Base-by-base conservation (phyloP, 1,139 yeast genomes). In the Blastobotrys proliferans region DNA sequence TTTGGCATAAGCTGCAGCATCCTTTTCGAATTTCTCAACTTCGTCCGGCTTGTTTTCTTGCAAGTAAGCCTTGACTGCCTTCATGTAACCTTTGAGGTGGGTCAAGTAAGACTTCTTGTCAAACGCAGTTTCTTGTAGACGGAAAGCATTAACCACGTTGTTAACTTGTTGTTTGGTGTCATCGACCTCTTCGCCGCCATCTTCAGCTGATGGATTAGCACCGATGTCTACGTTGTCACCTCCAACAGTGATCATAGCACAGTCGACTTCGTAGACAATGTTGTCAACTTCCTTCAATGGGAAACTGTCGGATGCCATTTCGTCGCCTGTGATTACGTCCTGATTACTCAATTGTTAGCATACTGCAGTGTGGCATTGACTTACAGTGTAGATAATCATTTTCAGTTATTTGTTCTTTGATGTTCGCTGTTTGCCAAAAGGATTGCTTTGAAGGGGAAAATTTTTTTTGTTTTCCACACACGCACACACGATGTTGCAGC, bases 161-260 rank as follows among this genome's bases (percentile, higher is more conserved):
- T 90, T 92, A 69, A 92, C 97, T 61, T 85, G 78, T 72, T 82
- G 85, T 62, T 79, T 74, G 70, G 82, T 86, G 47, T 84, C 95
- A 61, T 90, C 98, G 49, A 80, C 68, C 44, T 69, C 78, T 49
- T 79, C 95, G 38, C 78, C 95, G 62, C 74, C 95, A 56, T 76
- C 97, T 74, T 92, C 99, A 61, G 97, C 97, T 62, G 97, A 87
- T 67, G 98, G 97, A 83, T 94, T 92, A 65, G 95, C 98, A 74
- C 98, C 98, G 70, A 92, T 92, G 70, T 92, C 97, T 61, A 92
- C 81, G n/a, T n/a, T n/a, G 68, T 90, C 90, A 64, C 79, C n/a
- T n/a, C n/a, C n/a, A n/a, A n/a, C 62, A 90, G 75, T 81, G 72
- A 92, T 80, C 92, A 87, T 82, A 64, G 79, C 74, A 75, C 97